Conservation (phyloP, 2,329 filamentous ascomycete species). For the Fusarium euwallaceae region DNA sequence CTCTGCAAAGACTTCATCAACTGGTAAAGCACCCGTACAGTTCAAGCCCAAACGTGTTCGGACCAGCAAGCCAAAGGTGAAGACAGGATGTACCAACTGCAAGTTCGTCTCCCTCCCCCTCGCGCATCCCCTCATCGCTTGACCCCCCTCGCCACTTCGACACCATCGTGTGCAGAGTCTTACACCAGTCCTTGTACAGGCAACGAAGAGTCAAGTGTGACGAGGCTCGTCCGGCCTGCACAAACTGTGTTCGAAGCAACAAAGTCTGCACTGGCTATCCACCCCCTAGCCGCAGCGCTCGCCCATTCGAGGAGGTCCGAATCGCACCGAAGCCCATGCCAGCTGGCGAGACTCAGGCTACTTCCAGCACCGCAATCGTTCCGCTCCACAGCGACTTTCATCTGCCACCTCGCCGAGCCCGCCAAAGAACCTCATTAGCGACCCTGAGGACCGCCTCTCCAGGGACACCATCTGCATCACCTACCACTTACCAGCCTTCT, state of each 20-base stretch:
- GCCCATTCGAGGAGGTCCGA: conserved; percentile 60
- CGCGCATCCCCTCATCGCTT: neutral
- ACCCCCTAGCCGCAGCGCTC: conserved; percentile 64
- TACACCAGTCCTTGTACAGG: conserved; percentile 53
- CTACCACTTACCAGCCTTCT: conserved; percentile 59
- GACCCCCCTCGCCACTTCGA: conserved; percentile 21
- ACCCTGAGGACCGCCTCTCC: conserved; percentile 35
- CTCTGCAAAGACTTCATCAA: conserved; percentile 7
- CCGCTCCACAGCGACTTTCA: conserved; percentile 43
- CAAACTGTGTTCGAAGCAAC: conserved; percentile 70
- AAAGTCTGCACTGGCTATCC: conserved; percentile 73
- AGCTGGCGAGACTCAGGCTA: conserved; percentile 39
- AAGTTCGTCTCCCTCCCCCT: conserved; percentile 64
- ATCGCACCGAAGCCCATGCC: conserved; percentile 63
- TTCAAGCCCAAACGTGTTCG: conserved; percentile 58
- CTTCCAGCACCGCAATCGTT: conserved; percentile 18
- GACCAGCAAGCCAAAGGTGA: conserved; percentile 72
- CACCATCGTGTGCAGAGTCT: conserved; percentile 34
- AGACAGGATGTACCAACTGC: conserved; percentile 76
- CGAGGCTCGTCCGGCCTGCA: conserved; percentile 71
- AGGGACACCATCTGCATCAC: conserved; percentile 45
- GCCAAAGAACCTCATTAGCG: conserved; percentile 34
- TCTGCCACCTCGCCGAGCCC: conserved; percentile 51
- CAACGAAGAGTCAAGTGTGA: conserved; percentile 75
- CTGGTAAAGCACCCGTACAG: conserved; percentile 9